Evolutionary conservation across 176 grass and related monocot species (phyloP), one percentile per base, ranked within the genome.

Genomic region (Avena insularis): DNA sequence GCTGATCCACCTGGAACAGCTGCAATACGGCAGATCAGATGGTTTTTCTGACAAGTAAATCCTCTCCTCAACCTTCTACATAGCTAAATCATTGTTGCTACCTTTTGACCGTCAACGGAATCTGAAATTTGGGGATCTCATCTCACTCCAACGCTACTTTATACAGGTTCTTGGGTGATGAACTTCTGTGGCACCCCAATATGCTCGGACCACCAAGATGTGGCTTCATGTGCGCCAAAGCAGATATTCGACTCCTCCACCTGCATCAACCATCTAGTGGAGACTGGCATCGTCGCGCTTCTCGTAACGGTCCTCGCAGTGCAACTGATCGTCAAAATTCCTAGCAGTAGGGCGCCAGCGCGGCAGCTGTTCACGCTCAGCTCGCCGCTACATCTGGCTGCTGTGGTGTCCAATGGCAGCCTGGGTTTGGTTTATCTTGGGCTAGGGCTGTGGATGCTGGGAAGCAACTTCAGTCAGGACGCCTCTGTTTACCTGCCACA

Each of bases 261-360:
- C 38, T 98, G 96, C 87, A 54, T 65, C 23, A 98, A 95, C 55
- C 91, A 98, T 63, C 82, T 94, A 6, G 17, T 81, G 43, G 75
- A 64, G 58, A 46, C 54, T 13, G 87, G 31, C 19, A 49, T 82
- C 8, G 56, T 15, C 25, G 20, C 23, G 7, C 27, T 90, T 57
- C 14, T 98, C 2, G 1, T 53, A 50, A 2, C 89, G 7, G 19
- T 38, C 0, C 64, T 95, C 43, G 64, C 68, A 5, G 9, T 91
- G 50, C 82, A 90, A n/a, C 47, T 98, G 21, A 40, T 92, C 43
- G 70, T 93, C 54, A 87, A 82, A 88, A 25, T 92, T 66, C 15
- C 31, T 5, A 88, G 56, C 74, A 83, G 71, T 47, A 47, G 58
- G 20, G 78, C 33, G 4, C 20, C 79, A 1, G n/a, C 2, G 20